A percentile compares a stretch with the other conserved stretches of the same genome.
Conservation (phyloP, 148 eudicot species). For the Drosera capensis region DNA sequence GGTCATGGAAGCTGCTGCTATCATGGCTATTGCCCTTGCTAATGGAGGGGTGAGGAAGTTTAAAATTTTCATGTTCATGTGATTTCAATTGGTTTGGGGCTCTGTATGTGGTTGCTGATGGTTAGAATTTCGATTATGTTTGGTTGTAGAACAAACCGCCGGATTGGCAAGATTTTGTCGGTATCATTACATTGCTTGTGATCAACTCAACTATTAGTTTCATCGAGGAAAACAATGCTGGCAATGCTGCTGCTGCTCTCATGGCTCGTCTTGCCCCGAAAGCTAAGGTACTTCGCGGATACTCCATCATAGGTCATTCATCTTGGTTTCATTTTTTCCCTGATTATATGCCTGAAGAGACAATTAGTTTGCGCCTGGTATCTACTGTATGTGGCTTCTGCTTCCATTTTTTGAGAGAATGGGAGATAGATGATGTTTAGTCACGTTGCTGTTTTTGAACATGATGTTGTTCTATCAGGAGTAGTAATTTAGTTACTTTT, state of each 20-base stretch:
- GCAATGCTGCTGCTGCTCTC: conserved; percentile 68
- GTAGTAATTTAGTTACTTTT: too few relatives aligned
- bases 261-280: conserved; percentile 67
- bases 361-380: not conserved
- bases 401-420: too few relatives aligned
- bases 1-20: conserved; percentile 99
- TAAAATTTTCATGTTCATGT: not conserved
- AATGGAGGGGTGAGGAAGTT: conserved; percentile 89
- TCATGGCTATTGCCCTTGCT: conserved; percentile 99
- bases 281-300: conserved; percentile 30
- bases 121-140: not conserved
- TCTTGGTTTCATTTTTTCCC: not conserved
- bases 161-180: conserved; percentile 66
- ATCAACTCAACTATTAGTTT: conserved; percentile 62
- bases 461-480: too few relatives aligned
- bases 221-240: conserved; percentile 59
- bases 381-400: too few relatives aligned
- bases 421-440: too few relatives aligned
- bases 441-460: too few relatives aligned
- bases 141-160: conserved; percentile 42
- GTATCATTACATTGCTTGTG: conserved; percentile 43
- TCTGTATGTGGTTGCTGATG: not conserved
- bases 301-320: not conserved
- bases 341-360: not conserved
- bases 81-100: not conserved